Percentiles rank a stretch among this genome's conserved stretches.
These are phyloP conservation scores for Colletotrichum lupini DNA, from an alignment of 2,329 filamentous ascomycete genomes.

Conservation along the genomic window DNA sequence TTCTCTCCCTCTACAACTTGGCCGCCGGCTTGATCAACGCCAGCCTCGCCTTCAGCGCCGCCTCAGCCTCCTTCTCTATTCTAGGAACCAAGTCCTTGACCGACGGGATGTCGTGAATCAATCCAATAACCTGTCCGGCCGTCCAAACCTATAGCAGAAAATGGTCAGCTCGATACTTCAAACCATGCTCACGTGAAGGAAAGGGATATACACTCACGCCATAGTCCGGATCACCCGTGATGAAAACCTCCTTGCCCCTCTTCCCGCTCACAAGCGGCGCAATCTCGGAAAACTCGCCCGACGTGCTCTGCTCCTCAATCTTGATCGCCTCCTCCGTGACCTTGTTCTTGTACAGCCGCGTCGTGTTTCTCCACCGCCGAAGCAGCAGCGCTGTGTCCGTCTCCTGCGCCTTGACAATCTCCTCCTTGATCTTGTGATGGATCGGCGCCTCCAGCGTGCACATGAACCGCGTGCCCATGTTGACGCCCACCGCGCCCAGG, in stretches of 20 bases:
- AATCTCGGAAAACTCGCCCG: slow-evolving; percentile 90
- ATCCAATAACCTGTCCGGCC: slow-evolving; percentile 91
- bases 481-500: slow-evolving; percentile 92
- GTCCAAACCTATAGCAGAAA: slow-evolving; percentile 81
- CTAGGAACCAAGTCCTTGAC: slow-evolving; percentile 76
- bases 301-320: slow-evolving; percentile 84
- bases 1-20: slow-evolving; percentile 62
- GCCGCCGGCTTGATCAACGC: slow-evolving; percentile 65
- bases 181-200: neutral
- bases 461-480: slow-evolving; percentile 99
- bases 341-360: slow-evolving; percentile 89
- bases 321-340: slow-evolving; percentile 83
- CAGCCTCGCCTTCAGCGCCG: slow-evolving; percentile 70
- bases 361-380: slow-evolving; percentile 93
- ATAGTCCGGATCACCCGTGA: slow-evolving; percentile 90
- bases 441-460: slow-evolving; percentile 93
- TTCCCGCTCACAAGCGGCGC: slow-evolving; percentile 90
- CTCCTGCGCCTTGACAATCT: slow-evolving; percentile 89
- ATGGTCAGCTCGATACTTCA: slow-evolving; percentile 21
- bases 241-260: slow-evolving; percentile 89
- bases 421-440: slow-evolving; percentile 91
- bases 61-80: slow-evolving; percentile 82
- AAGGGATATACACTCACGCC: slow-evolving; percentile 71
- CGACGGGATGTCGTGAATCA: slow-evolving; percentile 86
- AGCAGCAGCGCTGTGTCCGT: slow-evolving; percentile 91